Conservation (phyloP, 305 asterid species). For the Caryopteris hybrid region DNA sequence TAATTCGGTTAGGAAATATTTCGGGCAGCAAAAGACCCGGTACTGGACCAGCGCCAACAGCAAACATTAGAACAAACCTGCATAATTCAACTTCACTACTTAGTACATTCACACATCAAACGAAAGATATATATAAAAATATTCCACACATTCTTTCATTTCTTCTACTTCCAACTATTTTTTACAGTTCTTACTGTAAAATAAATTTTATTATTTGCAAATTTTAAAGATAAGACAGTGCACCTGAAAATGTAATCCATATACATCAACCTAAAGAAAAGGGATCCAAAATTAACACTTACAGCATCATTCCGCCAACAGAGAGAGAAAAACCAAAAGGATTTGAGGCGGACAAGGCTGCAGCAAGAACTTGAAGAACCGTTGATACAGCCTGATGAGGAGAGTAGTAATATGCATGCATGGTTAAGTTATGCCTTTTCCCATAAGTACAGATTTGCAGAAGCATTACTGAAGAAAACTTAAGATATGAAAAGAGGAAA, state of each 20-base stretch:
- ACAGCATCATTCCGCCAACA: conserved; percentile 79
- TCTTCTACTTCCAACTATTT: no score
- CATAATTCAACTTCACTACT: conserved; percentile 10
- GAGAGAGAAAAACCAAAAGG: conserved; percentile 51
- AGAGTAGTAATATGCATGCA: not conserved
- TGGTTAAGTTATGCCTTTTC: not conserved
- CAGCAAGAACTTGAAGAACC: conserved; percentile 74
- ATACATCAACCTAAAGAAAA: not conserved
- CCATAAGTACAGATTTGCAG: not conserved
- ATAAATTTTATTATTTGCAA: not conserved
- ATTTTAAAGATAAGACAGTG: not conserved
- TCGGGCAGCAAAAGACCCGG: conserved; percentile 85
- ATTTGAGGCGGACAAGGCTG: conserved; percentile 40
- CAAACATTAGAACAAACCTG: conserved; percentile 86
- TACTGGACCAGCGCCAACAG: conserved; percentile 94
- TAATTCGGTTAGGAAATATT: conserved; percentile 65
- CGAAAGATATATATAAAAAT: no score
- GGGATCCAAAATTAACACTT: conserved; percentile 33
- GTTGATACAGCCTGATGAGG: conserved; percentile 63
- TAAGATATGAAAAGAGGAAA: not conserved
- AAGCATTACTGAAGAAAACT: not conserved
- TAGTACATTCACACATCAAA: not conserved
- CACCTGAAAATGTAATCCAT: not conserved
- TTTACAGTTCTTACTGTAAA: no score
- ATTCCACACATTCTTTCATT: no score